Conservation (phyloP, 2,329 filamentous ascomycete genomes). For the Cadophora sp. region DNA sequence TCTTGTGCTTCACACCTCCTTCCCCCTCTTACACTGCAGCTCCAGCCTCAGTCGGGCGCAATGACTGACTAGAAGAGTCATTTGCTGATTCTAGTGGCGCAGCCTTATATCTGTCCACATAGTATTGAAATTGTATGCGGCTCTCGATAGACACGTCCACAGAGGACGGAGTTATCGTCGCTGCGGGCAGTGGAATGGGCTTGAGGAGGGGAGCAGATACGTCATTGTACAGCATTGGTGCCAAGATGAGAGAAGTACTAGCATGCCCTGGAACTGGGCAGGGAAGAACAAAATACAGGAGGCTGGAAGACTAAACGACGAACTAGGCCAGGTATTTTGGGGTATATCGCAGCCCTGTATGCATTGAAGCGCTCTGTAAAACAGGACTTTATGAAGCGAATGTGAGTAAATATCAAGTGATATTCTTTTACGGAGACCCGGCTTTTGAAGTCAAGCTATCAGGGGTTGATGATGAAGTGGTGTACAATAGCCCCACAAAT, state of each 20-base stretch:
- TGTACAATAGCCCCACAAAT: not conserved
- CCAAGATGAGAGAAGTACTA: not conserved
- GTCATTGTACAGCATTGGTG: conserved; percentile 5
- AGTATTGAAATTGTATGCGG: not conserved
- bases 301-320: not conserved
- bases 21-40: not conserved
- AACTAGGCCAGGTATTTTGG: not conserved
- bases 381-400: not conserved
- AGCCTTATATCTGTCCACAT: conserved; percentile 1
- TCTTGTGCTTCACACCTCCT: not conserved
- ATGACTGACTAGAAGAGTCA: conserved; percentile 1
- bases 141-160: not conserved
- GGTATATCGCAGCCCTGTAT: not conserved
- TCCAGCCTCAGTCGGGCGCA: not conserved
- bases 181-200: not conserved
- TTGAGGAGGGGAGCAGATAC: not conserved
- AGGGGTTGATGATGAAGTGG: not conserved
- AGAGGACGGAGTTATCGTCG: not conserved
- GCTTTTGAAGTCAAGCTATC: not conserved
- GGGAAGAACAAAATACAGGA: not conserved
- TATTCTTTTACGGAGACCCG: not conserved
- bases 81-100: conserved; percentile 3
- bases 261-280: conserved; percentile 1
- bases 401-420: not conserved
- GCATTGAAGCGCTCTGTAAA: not conserved